These are phyloP conservation scores for Lentinula guzmanii DNA, from an alignment of 768 basidiomycete species.

Conservation along the genomic window DNA sequence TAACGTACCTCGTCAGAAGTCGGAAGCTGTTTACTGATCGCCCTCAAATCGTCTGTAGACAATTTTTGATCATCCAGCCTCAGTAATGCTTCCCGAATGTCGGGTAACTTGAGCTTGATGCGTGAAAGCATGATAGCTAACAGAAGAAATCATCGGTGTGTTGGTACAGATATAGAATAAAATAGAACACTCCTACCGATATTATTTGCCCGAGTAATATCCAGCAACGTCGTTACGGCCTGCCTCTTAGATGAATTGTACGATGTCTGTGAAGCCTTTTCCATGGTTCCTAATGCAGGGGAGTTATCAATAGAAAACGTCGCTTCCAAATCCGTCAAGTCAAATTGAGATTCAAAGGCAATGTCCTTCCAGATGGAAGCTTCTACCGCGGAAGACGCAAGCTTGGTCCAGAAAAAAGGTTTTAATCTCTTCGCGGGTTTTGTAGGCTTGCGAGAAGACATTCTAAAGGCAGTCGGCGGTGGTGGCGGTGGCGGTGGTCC, in stretches of 20 bases:
- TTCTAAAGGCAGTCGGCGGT: slow-evolving; percentile 20
- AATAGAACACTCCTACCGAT: slow-evolving; percentile 44
- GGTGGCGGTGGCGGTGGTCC: slow-evolving; percentile 22
- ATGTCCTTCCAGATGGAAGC: slow-evolving; percentile 72
- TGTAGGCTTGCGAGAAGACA: slow-evolving; percentile 2
- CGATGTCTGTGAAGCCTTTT: slow-evolving; percentile 33
- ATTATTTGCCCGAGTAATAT: slow-evolving; percentile 80
- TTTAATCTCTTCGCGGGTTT: slow-evolving; percentile 40
- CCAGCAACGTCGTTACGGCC: slow-evolving; percentile 64
- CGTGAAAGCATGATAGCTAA: slow-evolving; percentile 80
- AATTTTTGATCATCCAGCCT: slow-evolving; percentile 65
- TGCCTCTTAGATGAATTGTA: slow-evolving; percentile 43
- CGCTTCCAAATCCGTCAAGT: slow-evolving; percentile 66
- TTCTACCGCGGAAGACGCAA: slow-evolving; percentile 34
- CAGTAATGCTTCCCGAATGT: slow-evolving; percentile 68
- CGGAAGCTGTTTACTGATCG: slow-evolving; percentile 70
- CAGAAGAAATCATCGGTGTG: slow-evolving; percentile 4
- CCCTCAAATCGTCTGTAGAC: slow-evolving; percentile 69
- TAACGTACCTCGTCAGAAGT: slow-evolving; percentile 72
- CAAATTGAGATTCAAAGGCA: slow-evolving; percentile 33
- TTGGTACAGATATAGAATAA: neutral
- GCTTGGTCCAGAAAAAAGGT: slow-evolving; percentile 91
- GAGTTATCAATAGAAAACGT: slow-evolving; percentile 60
- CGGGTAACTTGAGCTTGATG: slow-evolving; percentile 57
- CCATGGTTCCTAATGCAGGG: slow-evolving; percentile 13